Conservation (phyloP, 2,329 filamentous ascomycete species). For the Hyphodiscus sp. region DNA sequence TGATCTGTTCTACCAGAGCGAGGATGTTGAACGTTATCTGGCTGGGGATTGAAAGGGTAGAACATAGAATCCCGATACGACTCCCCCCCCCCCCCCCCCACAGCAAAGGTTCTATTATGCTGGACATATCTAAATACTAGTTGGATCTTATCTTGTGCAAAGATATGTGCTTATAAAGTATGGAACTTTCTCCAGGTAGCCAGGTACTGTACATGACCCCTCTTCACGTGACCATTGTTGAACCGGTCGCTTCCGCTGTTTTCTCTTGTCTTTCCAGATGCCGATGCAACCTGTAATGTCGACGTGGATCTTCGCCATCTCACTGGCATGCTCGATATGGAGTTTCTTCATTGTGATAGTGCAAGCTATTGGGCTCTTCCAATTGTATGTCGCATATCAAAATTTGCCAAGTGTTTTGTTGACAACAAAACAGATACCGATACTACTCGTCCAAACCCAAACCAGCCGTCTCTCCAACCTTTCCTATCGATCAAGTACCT, state of each 20-base stretch:
- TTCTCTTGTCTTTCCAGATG: not conserved
- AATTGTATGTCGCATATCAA: constrained; percentile 39
- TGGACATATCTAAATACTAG: too few species aligned
- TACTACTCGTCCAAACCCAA: constrained; percentile 44
- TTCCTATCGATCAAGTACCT: constrained; percentile 54
- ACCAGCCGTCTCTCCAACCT: constrained; percentile 44
- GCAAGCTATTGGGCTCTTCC: constrained; percentile 48
- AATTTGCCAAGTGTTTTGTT: constrained; percentile 1
- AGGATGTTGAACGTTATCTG: constrained; percentile 67
- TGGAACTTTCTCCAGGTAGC: too few species aligned
- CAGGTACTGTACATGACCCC: not conserved
- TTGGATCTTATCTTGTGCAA: too few species aligned
- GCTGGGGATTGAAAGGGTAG: constrained; percentile 12
- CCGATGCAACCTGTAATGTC: constrained; percentile 13
- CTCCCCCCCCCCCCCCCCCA: too few species aligned
- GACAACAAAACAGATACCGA: constrained; percentile 38
- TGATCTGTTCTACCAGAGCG: constrained; percentile 65
- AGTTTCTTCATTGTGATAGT: constrained; percentile 45
- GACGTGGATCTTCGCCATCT: constrained; percentile 28
- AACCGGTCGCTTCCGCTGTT: not conserved
- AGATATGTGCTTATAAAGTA: too few species aligned
- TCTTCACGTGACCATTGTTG: not conserved
- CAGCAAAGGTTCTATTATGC: too few species aligned
- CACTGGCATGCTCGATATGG: constrained; percentile 47
- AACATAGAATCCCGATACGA: too few species aligned